phyloP scores from a whole-genome alignment of 2,329 filamentous ascomycete genomes.

The Neofusicoccum laricinum region DNA sequence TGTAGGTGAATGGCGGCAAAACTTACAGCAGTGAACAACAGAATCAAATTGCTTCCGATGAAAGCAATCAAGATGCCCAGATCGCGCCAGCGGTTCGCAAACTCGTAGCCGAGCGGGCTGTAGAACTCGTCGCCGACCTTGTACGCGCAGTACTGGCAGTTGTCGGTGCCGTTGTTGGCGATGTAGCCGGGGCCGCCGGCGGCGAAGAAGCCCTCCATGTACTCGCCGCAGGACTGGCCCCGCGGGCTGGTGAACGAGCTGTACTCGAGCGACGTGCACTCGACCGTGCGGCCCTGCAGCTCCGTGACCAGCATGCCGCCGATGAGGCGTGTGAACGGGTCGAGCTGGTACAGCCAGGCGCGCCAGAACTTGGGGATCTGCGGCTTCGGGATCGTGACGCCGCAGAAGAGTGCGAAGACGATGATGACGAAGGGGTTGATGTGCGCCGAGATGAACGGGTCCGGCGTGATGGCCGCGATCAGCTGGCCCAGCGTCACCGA shows the following conservation, averaged over 20 bases:
- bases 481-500: constrained; percentile 73
- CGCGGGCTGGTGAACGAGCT: constrained; percentile 66
- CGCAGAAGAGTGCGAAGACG: constrained; percentile 81
- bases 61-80: constrained; percentile 76
- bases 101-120: constrained; percentile 62
- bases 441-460: constrained; percentile 73
- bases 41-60: constrained; percentile 71
- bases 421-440: constrained; percentile 82
- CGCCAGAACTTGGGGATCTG: constrained; percentile 79
- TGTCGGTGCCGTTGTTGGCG: constrained; percentile 59
- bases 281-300: constrained; percentile 63
- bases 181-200: constrained; percentile 70
- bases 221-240: constrained; percentile 68
- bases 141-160: constrained; percentile 81
- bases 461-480: constrained; percentile 73
- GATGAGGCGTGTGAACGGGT: constrained; percentile 80
- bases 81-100: constrained; percentile 73
- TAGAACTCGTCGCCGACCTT: constrained; percentile 80
- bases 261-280: constrained; percentile 60
- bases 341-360: constrained; percentile 76
- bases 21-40: constrained; percentile 53
- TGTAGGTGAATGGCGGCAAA: background rate
- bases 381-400: constrained; percentile 75
- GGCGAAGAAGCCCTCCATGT: constrained; percentile 70
- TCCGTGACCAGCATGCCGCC: constrained; percentile 77